Evolutionary conservation across 495 filamentous ascomycete species (phyloP), one percentile per base, ranked within the genome.

Genomic region (Neurospora tetraspora): DNA sequence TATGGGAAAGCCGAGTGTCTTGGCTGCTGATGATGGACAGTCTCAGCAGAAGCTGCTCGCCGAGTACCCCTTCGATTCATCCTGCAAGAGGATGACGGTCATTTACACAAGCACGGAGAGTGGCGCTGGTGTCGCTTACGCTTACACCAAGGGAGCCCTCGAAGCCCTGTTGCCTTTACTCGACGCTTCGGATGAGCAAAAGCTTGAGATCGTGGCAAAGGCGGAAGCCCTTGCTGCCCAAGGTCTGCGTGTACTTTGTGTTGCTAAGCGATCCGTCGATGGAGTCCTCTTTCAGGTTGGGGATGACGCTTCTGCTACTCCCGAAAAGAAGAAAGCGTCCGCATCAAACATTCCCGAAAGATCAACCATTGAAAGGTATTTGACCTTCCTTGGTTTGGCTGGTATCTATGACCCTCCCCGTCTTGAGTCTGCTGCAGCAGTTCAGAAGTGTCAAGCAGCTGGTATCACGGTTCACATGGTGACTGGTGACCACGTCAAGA

Each of bases 81-180:
- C 86, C 23, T 90, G 94, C 82, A 96, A 95, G 82, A 85, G 89
- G 39, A 96, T 96, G 93, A 90, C 92, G 34, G 91, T 93, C 71
- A 83, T 93, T 42, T 95, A 91, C 79, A 77, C 84, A 9, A 61
- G 14, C 23, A 61, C 23, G 12, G 53, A 61, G 23, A 61, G 23
- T 68, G 70, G 74, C 34, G 43, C 42, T 3, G 73, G 76, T 16
- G 77, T 74, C 1, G 75, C 84, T 23, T 79, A 87, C 37, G 85
- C 92, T 5, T 93, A 93, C 77, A 89, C 88, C 71, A 95, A 95
- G 78, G 92, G 92, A 5, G 92, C 92, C 4, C 91, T 93, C 65
- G 92, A 95, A 77, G 88, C 91, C 16, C 85, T 95, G 6, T 80
- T 95, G 39, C 91, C 92, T 68, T 81, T 92, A 47, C 82, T 87